Evolutionary conservation across 768 basidiomycete genomes (phyloP), one percentile per base, ranked within the genome.

Genomic region (Russula earlei): DNA sequence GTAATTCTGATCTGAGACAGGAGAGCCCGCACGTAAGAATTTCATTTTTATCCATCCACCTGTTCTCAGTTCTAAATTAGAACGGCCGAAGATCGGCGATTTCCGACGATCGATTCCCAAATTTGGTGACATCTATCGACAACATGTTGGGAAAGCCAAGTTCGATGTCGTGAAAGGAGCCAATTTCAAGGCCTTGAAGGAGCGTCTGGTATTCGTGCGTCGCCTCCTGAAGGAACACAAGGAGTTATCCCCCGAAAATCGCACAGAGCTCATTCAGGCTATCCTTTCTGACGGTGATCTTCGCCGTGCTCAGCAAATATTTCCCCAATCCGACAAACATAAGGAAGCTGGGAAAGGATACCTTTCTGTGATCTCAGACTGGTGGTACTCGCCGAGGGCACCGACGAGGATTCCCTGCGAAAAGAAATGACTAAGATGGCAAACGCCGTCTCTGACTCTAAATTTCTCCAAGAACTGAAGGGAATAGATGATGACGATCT

Each of bases 381-480:
- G 19, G 9, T 20, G 1, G 19, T 20, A n/a, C 19, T 41, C 3
- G 40, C 11, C 40, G 22, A 22, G 19, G 20, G 20, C 19, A 22
- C 40, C 9, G 36, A 33, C 19, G 20, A 29, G 9, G 50, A 44
- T 0, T 19, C 34, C 1, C 22, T 53, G 22, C 31, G 53, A n/a
- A 24, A 29, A 14, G 53, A 62, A 9, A 50, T 57, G 38, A 52
- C 29, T 34, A 31, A 37, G 17, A 15, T 42, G 8, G 52, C 49
- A 14, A 10, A 0, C 0, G 2, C 5, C 6, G 8, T 57, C 31
- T 11, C 43, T 10, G 57, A 64, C 36, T 22, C 44, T 0, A n/a
- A 22, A 0, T 64, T 64, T 34, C 36, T 64, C 0, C 24, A 31
- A 4, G 34, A 31, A 11, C 40, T 62, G 25, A 43, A 41, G 7